Conservation (phyloP, 257 asterid species). For the Leptodermis oblonga region DNA sequence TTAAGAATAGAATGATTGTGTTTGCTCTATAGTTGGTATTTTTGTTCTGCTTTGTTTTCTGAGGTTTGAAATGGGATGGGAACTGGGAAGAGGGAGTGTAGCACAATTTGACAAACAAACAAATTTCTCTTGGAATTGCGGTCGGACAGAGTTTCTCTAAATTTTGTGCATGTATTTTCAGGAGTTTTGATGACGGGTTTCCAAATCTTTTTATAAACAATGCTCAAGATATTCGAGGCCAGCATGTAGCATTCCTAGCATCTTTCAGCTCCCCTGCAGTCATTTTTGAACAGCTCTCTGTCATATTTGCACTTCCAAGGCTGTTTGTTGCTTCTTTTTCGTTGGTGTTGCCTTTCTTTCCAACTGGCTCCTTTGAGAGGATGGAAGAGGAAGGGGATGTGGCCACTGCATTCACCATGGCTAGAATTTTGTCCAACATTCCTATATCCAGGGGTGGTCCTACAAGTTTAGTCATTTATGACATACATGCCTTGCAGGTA, state of each 20-base stretch:
- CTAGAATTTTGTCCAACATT: constrained; percentile 80
- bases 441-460: constrained; percentile 97
- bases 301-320: constrained; percentile 90
- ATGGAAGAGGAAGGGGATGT: constrained; percentile 97
- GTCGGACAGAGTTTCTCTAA: background rate
- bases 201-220: constrained; percentile 89
- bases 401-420: constrained; percentile 95
- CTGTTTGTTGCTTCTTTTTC: constrained; percentile 82
- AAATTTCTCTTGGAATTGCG: background rate
- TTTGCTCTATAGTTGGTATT: background rate
- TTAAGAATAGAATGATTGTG: background rate
- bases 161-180: constrained; percentile 26
- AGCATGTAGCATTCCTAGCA: constrained; percentile 83
- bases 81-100: background rate
- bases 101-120: background rate
- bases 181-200: constrained; percentile 93
- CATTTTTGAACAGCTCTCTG: constrained; percentile 93
- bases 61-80: background rate
- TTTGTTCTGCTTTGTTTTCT: background rate
- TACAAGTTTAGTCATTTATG: constrained; percentile 81
- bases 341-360: constrained; percentile 81
- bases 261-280: constrained; percentile 91
- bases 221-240: constrained; percentile 87
- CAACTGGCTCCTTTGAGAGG: constrained; percentile 91
- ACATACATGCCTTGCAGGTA: constrained; percentile 91